Base-by-base conservation (phyloP, 345 rosid genomes). In the Citrus australasica region DNA sequence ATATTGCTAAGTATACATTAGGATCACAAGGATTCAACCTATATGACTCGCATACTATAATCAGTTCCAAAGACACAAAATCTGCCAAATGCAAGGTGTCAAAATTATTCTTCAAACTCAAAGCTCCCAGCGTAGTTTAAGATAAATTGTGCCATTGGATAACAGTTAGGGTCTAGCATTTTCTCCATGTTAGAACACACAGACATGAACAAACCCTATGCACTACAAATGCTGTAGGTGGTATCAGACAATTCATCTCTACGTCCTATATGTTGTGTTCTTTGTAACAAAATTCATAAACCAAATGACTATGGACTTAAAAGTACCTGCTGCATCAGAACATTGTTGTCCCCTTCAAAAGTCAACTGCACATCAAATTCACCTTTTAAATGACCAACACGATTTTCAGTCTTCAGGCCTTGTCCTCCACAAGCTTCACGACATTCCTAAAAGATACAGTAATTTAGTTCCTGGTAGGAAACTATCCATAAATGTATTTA, bases 351-450 rank as follows among this genome's bases (percentile, higher is more conserved):
- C 70, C 98, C 98, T 82, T 96, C 99, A 80, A 96, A 92, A 32
- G 99, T 96, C 71, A 92, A 85, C 79, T 93, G 99, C 71, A 93
- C 97, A 80, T 96, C 98, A 79, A 58, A 90, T 88, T 96, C 99
- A 81, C 91, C 84, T 88, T 89, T 96, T 82, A 92, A 68, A 61
- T 91, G 94, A 78, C 99, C 99, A 69, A 96, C 84, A 70, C 79
- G 91, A 84, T 93, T 96, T 83, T 95, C 98, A 40, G 95, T 91
- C 89, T 92, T 95, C 79, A 92, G 67, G 53, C 99, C 98, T 85
- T 95, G 99, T 68, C 98, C 99, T 83, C 97, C 98, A 76, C 93
- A 89, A 64, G 98, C 99, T 89, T 95, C 99, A 77, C 97, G 99
- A 27, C 99, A 93, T 89, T 95, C 99, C 99, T 93, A 69, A 53